phyloP scores from a whole-genome alignment of 1,284 basidiomycete species.

The Ceratobasidium sp. region DNA sequence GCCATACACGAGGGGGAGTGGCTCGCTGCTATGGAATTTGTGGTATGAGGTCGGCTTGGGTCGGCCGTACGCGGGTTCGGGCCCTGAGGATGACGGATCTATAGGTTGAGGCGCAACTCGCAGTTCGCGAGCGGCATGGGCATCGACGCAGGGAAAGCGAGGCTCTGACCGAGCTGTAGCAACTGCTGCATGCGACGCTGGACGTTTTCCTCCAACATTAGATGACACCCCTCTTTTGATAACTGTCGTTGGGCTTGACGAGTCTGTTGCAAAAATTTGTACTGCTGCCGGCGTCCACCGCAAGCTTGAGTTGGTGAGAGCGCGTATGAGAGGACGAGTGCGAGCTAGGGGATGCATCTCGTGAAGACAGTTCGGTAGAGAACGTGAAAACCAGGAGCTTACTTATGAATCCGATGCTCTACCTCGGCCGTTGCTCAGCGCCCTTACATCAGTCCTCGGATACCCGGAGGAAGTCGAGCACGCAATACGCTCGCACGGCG shows the following conservation, averaged over 20 bases:
- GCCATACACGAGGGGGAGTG: slow-evolving; percentile 81
- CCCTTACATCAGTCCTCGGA: slow-evolving; percentile 6
- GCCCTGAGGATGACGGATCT: slow-evolving; percentile 61
- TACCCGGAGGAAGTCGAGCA: slow-evolving; percentile 31
- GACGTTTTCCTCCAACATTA: slow-evolving; percentile 34
- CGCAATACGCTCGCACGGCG: slow-evolving; percentile 31
- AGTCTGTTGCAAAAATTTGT: neutral
- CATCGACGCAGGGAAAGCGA: slow-evolving; percentile 81
- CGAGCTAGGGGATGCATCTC: slow-evolving; percentile 2
- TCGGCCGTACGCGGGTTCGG: slow-evolving; percentile 81
- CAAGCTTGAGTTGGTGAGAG: slow-evolving; percentile 6
- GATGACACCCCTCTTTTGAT: slow-evolving; percentile 20
- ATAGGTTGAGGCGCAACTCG: slow-evolving; percentile 54
- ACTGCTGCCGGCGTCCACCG: neutral
- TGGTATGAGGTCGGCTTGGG: slow-evolving; percentile 78
- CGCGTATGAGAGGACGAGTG: neutral
- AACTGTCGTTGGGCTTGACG: neutral
- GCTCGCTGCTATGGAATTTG: slow-evolving; percentile 71
- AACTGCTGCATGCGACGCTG: slow-evolving; percentile 27
- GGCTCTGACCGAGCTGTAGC: slow-evolving; percentile 52
- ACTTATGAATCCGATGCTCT: slow-evolving; percentile 8
- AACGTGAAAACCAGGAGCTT: neutral
- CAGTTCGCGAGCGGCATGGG: slow-evolving; percentile 74
- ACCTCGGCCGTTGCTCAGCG: slow-evolving; percentile 21
- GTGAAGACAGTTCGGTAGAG: neutral